phyloP scores from a whole-genome alignment of 495 filamentous ascomycete genomes.

The Penicillium paxilli region DNA sequence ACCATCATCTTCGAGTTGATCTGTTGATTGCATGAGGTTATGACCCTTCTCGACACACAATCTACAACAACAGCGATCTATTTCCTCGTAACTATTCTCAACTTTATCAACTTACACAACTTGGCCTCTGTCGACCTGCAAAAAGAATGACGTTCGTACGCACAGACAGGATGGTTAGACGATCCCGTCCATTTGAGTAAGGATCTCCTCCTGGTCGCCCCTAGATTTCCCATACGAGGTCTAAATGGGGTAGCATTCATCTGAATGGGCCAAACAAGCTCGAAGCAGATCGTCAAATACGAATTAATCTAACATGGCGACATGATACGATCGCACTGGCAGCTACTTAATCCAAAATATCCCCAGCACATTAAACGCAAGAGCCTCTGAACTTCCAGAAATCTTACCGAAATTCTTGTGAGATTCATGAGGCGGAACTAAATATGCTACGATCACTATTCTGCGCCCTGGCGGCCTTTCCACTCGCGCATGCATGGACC shows the following conservation, averaged over 20 bases:
- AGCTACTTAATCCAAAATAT: background rate
- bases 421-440: too few species aligned
- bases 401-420: too few species aligned
- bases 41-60: too few species aligned
- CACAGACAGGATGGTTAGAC: background rate
- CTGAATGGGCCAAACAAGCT: background rate
- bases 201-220: background rate
- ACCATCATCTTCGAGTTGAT: too few species aligned
- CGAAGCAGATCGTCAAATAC: background rate
- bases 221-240: background rate
- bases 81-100: background rate
- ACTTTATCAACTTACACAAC: too few species aligned
- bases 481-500: slow-evolving; percentile 17
- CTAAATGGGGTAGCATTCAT: background rate
- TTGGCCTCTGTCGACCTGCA: background rate
- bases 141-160: background rate
- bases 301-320: background rate
- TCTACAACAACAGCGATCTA: too few species aligned
- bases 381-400: too few species aligned
- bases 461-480: slow-evolving; percentile 1
- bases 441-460: background rate
- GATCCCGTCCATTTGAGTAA: background rate
- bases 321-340: background rate
- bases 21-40: too few species aligned
- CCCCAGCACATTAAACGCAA: background rate